Evolutionary conservation across 805 yeast genomes (phyloP).

Genomic region (Yarrowia yakushimensis): DNA sequence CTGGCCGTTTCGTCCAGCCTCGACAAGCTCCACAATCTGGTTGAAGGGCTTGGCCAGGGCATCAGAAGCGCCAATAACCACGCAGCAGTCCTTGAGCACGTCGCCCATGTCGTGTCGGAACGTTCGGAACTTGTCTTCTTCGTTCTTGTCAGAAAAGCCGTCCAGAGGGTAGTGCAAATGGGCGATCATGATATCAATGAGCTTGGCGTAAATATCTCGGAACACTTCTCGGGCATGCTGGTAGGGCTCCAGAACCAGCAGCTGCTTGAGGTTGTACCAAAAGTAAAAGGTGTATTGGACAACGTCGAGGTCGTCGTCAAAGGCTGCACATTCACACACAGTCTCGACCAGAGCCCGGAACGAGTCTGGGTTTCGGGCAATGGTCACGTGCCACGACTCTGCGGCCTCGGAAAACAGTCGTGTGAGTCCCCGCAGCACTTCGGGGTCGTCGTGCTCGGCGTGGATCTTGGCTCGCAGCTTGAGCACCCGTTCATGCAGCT

Average conservation of each 20-base stretch:
- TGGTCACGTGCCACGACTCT: conserved; percentile 88
- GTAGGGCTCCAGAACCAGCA: conserved; percentile 59
- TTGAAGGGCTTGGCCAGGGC: conserved; percentile 70
- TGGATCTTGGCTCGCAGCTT: conserved; percentile 48
- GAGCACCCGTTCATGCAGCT: conserved; percentile 66
- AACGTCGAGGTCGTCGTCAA: conserved; percentile 80
- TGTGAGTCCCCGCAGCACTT: conserved; percentile 63
- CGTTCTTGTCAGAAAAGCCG: conserved; percentile 56
- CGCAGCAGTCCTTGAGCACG: conserved; percentile 93
- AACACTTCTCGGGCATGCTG: conserved; percentile 50
- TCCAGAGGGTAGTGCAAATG: conserved; percentile 74
- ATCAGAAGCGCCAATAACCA: conserved; percentile 71
- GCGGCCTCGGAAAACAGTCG: conserved; percentile 87
- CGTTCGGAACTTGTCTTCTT: conserved; percentile 87
- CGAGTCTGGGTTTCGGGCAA: conserved; percentile 65
- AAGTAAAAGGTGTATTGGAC: conserved; percentile 88
- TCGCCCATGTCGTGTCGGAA: conserved; percentile 97
- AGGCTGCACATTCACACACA: conserved; percentile 64
- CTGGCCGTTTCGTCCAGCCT: conserved; percentile 39
- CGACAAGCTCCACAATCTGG: conserved; percentile 47
- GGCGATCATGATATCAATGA: conserved; percentile 57
- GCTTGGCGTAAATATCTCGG: conserved; percentile 52
- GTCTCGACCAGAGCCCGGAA: conserved; percentile 74
- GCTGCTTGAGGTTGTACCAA: conserved; percentile 80
- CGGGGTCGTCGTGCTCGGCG: conserved; percentile 49